Conservation (phyloP, 2,329 filamentous ascomycete genomes). For the Rhynchosporium agropyri region DNA sequence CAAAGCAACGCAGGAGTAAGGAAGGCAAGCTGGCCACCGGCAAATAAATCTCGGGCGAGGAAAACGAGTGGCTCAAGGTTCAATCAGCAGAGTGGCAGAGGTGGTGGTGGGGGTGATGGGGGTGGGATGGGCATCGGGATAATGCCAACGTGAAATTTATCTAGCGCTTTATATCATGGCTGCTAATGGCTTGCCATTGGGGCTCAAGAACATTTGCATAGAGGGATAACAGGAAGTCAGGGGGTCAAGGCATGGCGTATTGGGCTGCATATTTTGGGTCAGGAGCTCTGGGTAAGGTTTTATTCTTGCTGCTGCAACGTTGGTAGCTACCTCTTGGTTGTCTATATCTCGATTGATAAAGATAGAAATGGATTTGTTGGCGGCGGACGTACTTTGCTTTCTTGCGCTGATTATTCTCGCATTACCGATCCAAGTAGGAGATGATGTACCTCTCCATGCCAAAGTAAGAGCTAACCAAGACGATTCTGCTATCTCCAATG, state of each 20-base stretch:
- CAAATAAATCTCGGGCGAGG: constrained; percentile 23
- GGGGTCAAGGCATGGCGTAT: background rate
- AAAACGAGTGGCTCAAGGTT: constrained; percentile 14
- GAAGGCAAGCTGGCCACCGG: constrained; percentile 30
- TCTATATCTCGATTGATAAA: background rate
- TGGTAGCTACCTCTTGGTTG: constrained; percentile 8
- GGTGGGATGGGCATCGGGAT: constrained; percentile 32
- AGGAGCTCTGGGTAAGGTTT: constrained; percentile 1
- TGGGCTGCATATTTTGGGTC: background rate
- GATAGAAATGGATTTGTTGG: background rate
- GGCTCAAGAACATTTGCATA: constrained; percentile 8
- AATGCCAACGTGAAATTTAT: constrained; percentile 31
- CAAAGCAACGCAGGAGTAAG: constrained; percentile 28
- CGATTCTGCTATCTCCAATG: too few relatives aligned
- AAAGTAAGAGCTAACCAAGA: too few relatives aligned
- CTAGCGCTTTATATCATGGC: too few relatives aligned
- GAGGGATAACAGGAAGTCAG: background rate
- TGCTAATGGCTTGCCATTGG: background rate
- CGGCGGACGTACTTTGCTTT: background rate
- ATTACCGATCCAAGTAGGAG: background rate
- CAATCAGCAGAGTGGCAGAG: constrained; percentile 15
- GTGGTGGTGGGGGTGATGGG: constrained; percentile 16
- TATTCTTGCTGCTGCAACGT: background rate
- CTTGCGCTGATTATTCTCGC: background rate
- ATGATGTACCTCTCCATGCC: too few relatives aligned